Conservation (phyloP, 768 basidiomycete genomes). For the Boletus rubescentipes region DNA sequence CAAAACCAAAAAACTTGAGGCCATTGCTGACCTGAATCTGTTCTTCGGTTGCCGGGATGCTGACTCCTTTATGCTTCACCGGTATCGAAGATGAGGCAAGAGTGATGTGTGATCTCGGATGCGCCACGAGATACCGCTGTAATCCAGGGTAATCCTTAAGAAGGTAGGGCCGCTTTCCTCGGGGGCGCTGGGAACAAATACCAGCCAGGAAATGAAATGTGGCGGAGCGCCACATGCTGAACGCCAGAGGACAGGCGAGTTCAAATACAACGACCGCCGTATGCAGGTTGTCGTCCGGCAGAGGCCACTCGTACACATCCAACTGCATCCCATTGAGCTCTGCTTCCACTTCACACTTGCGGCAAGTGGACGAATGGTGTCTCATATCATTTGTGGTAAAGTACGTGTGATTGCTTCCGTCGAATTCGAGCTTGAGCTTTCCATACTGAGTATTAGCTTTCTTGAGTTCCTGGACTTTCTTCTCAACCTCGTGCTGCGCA, state of each 20-base stretch:
- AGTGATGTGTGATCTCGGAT: conserved; percentile 27
- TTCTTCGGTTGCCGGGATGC: conserved; percentile 16
- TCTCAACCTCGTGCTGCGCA: conserved; percentile 19
- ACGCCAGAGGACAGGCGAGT: conserved; percentile 34
- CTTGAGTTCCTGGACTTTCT: conserved; percentile 30
- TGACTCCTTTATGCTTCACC: conserved; percentile 5
- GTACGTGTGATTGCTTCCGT: background rate
- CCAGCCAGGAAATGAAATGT: conserved; percentile 33
- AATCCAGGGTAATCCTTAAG: conserved; percentile 3
- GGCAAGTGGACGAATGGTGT: background rate
- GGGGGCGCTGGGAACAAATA: conserved; percentile 22
- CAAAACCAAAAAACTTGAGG: conserved; percentile 30
- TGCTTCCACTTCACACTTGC: conserved; percentile 26
- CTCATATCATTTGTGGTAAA: too few species aligned
- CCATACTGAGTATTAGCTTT: conserved; percentile 11
- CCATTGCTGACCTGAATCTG: conserved; percentile 31
- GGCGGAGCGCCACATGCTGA: conserved; percentile 37
- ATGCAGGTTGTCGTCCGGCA: conserved; percentile 30
- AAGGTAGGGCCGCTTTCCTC: background rate
- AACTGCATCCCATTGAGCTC: conserved; percentile 27
- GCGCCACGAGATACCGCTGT: background rate
- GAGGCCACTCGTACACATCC: conserved; percentile 44
- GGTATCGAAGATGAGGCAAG: conserved; percentile 39
- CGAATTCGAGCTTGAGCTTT: background rate
- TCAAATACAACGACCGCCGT: conserved; percentile 41